Base-by-base conservation (phyloP, 2,329 filamentous ascomycete genomes). In the Aspergillus quadricinctus region DNA sequence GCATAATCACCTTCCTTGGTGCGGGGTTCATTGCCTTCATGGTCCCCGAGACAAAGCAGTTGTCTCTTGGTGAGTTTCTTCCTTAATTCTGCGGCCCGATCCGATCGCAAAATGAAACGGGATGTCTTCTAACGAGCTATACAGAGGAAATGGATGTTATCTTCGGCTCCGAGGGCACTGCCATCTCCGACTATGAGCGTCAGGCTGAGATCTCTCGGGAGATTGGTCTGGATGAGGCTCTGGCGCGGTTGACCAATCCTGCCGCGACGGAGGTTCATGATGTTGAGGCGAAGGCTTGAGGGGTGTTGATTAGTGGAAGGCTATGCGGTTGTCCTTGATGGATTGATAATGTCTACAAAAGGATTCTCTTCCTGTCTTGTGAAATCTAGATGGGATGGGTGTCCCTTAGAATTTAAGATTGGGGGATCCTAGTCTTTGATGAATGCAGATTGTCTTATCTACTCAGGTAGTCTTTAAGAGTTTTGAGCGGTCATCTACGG, bases 171-270 rank as follows among this genome's bases (percentile, higher is more conserved):
- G 81, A 85, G 58, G 86, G 87, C n/a, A 81, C 83, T 2, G 87
- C 87, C 0, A 80, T 83, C 50, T 83, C 85, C 1, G 87, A 90
- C 66, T 79, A 82, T 53, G 86, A 88, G 72, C 81, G 86, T 28
- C 89, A 89, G 84, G 80, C 79, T 8, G 84, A 88, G 70, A 88
- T 90, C 64, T 87, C 88, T 67, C 73, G 75, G 10, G 87, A 90
- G 67, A 85, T 90, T 57, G 88, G 88, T 0, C 75, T 89, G 51
- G 74, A 77, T 51, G 56, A 54, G 49, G 57, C 57, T 14, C 49
- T 61, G n/a, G 60, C 49, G 17, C 53, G 53, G 25, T 27, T 62
- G 9, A 41, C 49, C 3, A 43, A 19, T n/a, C 10, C 48, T 31
- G 10, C 31, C 4, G 25, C 48, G n/a, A 28, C 21, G 23, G 49